These are phyloP conservation scores for Colletotrichum echinochloae DNA, from an alignment of 2,329 filamentous ascomycete genomes.

Conservation along the genomic window DNA sequence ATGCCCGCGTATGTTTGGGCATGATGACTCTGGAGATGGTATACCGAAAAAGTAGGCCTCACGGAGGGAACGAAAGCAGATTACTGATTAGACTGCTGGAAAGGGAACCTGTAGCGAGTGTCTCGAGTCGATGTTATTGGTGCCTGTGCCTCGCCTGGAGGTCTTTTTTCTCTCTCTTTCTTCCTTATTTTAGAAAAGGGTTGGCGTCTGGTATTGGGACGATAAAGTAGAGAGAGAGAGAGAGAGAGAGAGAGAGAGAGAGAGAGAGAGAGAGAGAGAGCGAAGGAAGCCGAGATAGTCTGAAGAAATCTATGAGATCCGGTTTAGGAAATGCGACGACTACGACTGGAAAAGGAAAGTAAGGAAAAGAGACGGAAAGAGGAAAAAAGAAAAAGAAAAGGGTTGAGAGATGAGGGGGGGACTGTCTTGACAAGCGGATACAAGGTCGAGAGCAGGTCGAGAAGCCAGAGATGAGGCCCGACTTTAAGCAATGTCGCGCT, in stretches of 20 bases:
- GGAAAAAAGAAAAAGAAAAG: constrained; percentile 46
- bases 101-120: constrained; percentile 23
- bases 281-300: constrained; percentile 31
- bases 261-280: too few relatives aligned
- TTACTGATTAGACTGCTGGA: constrained; percentile 38
- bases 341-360: constrained; percentile 42
- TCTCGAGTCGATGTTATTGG: constrained; percentile 12
- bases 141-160: constrained; percentile 41
- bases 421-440: constrained; percentile 42
- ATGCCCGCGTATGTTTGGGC: constrained; percentile 59
- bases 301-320: constrained; percentile 32
- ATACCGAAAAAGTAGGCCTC: constrained; percentile 38
- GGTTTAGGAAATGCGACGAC: constrained; percentile 38
- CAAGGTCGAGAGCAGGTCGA: constrained; percentile 35
- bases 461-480: constrained; percentile 39
- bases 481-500: constrained; percentile 41
- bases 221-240: constrained; percentile 19
- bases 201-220: constrained; percentile 1
- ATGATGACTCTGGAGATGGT: constrained; percentile 50
- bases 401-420: constrained; percentile 41
- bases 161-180: background rate
- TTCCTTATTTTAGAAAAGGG: constrained; percentile 18
- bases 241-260: too few relatives aligned
- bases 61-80: constrained; percentile 35
- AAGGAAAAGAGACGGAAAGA: constrained; percentile 43